phyloP scores from a whole-genome alignment of 371 early-diverging fungal genomes.

The Dinochytrium kinnereticum region DNA sequence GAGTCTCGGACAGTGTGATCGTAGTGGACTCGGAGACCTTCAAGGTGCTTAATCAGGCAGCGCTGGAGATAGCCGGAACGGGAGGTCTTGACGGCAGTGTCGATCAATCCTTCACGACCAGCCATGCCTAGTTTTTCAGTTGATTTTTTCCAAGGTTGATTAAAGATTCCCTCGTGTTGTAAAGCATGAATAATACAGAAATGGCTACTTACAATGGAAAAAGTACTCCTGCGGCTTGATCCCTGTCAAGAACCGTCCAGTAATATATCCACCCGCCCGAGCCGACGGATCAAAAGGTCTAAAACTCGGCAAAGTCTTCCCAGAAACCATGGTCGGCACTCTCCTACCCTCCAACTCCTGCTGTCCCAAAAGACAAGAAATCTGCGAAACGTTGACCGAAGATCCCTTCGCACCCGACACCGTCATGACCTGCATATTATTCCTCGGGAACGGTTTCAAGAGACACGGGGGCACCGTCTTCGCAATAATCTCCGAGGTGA shows the following conservation, averaged over 20 bases:
- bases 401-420: constrained; percentile 99
- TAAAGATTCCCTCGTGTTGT: too few relatives aligned
- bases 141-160: neutral
- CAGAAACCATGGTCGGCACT: constrained; percentile 98
- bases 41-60: constrained; percentile 99
- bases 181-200: too few relatives aligned
- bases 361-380: constrained; percentile 98
- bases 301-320: constrained; percentile 98
- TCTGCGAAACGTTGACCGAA: constrained; percentile 98
- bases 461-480: constrained; percentile 86
- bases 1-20: constrained; percentile 96
- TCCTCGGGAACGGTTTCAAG: constrained; percentile 88
- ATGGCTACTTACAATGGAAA: constrained; percentile 59
- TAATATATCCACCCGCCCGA: constrained; percentile 97
- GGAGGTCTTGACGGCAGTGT: constrained; percentile 99
- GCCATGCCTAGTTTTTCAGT: constrained; percentile 93
- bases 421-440: constrained; percentile 99
- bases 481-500: constrained; percentile 83
- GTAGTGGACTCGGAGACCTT: constrained; percentile 95
- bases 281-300: constrained; percentile 85
- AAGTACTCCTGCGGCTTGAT: constrained; percentile 91
- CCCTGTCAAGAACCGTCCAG: constrained; percentile 99
- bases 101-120: constrained; percentile 99
- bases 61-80: constrained; percentile 99
- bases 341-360: constrained; percentile 99